Conservation (phyloP, 768 basidiomycete genomes). For the Dendrothele bispora region DNA sequence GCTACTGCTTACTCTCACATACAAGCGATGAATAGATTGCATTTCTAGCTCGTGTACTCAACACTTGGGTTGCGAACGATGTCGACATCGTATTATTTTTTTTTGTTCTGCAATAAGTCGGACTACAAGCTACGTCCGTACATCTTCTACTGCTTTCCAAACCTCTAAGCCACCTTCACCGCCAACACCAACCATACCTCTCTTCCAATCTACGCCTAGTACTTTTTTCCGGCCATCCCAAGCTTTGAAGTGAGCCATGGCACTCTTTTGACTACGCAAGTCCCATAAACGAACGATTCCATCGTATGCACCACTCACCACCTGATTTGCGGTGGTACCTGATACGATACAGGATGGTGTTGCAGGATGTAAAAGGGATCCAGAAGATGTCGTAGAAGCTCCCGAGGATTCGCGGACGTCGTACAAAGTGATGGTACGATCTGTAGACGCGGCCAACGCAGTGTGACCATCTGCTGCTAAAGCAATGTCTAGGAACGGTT, state of each 20-base stretch:
- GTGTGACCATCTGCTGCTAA: conserved; percentile 42
- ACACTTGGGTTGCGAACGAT: too few relatives aligned
- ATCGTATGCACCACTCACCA: conserved; percentile 76
- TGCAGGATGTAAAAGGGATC: conserved; percentile 58
- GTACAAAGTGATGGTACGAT: conserved; percentile 71
- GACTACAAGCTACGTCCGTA: neutral
- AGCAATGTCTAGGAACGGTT: conserved; percentile 70
- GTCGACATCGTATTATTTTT: too few relatives aligned
- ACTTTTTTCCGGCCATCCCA: conserved; percentile 62
- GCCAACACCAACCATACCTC: conserved; percentile 55
- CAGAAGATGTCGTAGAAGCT: conserved; percentile 30
- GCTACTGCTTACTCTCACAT: too few relatives aligned
- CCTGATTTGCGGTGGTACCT: conserved; percentile 41
- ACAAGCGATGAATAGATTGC: too few relatives aligned
- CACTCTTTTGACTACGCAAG: conserved; percentile 62
- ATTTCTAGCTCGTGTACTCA: too few relatives aligned
- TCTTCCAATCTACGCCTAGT: conserved; percentile 56
- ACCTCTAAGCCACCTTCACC: conserved; percentile 68
- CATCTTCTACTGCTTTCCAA: conserved; percentile 53
- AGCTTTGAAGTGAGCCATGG: conserved; percentile 62
- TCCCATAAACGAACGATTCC: conserved; percentile 81
- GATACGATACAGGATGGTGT: conserved; percentile 64
- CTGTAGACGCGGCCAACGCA: conserved; percentile 66
- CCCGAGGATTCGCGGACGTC: conserved; percentile 54
- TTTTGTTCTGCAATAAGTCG: too few relatives aligned